Percentiles rank a stretch among this genome's conserved stretches.
These are phyloP conservation scores for Sarocladium kiliense DNA, from an alignment of 2,329 filamentous ascomycete genomes.

Conservation along the genomic window DNA sequence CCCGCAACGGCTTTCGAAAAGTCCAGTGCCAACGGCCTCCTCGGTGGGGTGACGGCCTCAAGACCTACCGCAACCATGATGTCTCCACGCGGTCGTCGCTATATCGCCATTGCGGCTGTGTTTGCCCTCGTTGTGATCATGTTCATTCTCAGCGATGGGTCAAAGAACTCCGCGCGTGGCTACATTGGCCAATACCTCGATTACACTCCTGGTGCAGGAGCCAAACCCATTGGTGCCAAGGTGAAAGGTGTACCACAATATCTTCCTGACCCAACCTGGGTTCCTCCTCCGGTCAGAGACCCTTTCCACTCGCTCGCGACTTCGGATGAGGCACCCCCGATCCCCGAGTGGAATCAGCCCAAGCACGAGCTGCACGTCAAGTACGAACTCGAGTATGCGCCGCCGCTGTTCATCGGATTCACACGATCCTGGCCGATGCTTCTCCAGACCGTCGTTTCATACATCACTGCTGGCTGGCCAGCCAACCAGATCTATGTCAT, in stretches of 20 bases:
- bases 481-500: slow-evolving; percentile 50
- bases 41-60: neutral
- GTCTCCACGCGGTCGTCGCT: slow-evolving; percentile 9
- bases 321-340: slow-evolving; percentile 29
- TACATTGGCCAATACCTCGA: slow-evolving; percentile 11
- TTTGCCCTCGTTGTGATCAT: slow-evolving; percentile 7
- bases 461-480: slow-evolving; percentile 56
- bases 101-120: slow-evolving; percentile 9
- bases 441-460: slow-evolving; percentile 27
- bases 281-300: slow-evolving; percentile 32
- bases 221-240: slow-evolving; percentile 11
- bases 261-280: slow-evolving; percentile 27
- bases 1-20: slow-evolving; percentile 5
- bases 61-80: slow-evolving; percentile 1
- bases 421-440: slow-evolving; percentile 29
- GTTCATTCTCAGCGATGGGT: slow-evolving; percentile 4
- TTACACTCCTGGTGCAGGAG: neutral
- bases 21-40: neutral
- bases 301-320: slow-evolving; percentile 36
- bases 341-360: slow-evolving; percentile 40
- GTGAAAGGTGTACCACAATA: slow-evolving; percentile 20
- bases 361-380: slow-evolving; percentile 30
- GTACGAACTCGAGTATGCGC: slow-evolving; percentile 30
- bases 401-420: slow-evolving; percentile 56
- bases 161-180: slow-evolving; percentile 5